Percentiles rank a stretch among this genome's conserved stretches.
phyloP scores from a whole-genome alignment of 768 basidiomycete genomes.

The Kwoniella bestiolae region DNA sequence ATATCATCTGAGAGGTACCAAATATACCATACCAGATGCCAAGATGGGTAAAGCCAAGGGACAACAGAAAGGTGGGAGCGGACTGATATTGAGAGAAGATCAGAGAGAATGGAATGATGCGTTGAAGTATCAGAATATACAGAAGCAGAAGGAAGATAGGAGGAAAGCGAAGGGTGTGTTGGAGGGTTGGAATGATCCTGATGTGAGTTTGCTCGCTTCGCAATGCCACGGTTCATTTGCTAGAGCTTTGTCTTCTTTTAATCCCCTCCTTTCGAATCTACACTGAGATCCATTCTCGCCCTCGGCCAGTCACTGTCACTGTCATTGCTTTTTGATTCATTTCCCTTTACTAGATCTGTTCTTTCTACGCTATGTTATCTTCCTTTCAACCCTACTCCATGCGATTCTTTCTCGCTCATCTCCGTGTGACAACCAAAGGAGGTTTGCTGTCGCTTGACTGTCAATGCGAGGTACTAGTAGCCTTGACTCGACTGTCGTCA shows the following conservation, averaged over 20 bases:
- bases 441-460: not conserved
- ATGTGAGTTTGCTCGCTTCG: conserved; percentile 58
- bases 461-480: not conserved
- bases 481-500: too few relatives aligned
- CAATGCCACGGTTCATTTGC: not conserved
- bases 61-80: conserved; percentile 71
- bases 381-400: not conserved
- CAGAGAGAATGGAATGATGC: conserved; percentile 85
- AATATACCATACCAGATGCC: conserved; percentile 87
- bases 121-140: conserved; percentile 73
- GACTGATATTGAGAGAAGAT: conserved; percentile 89
- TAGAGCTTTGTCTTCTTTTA: not conserved
- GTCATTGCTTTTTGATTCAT: too few relatives aligned
- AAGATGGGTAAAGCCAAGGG: conserved; percentile 83
- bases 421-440: not conserved
- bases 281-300: too few relatives aligned
- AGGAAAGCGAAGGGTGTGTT: conserved; percentile 63
- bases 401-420: not conserved
- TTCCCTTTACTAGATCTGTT: too few relatives aligned
- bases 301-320: too few relatives aligned
- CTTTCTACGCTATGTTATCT: too few relatives aligned
- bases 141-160: conserved; percentile 76
- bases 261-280: too few relatives aligned
- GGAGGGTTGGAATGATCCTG: conserved; percentile 88
- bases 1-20: conserved; percentile 86